Base-by-base conservation (phyloP, 371 early-diverging fungal species). In the Apophysomyces ossiformis region DNA sequence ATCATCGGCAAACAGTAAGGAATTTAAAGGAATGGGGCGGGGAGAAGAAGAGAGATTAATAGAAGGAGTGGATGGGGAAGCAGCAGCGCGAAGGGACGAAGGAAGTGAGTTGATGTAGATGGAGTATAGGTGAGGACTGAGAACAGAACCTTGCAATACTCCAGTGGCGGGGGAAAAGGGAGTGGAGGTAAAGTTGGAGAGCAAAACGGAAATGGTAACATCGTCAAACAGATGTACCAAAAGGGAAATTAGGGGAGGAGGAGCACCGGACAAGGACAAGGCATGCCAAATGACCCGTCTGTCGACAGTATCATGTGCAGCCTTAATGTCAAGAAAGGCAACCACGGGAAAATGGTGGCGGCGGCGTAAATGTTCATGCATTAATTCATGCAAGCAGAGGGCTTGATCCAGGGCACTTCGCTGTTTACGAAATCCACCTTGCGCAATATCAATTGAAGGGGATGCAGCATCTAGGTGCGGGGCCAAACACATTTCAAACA, bases 401-500 rank as follows among this genome's bases (percentile, higher is more conserved):
- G 26, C 69, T 61, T 75, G 77, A 16, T 73, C 77, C 1, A 77
- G 54, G 11, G 75, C 64, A 65, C 76, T 59, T 7, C 74, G 67
- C 3, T 58, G 47, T 11, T 54, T 36, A 12, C 70, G 71, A 37
- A 80, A 80, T 6, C 77, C 77, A 47, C 77, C 77, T 65, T 80
- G 75, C 1, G 59, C 72, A 3, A 69, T 13, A 39, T 80, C 58
- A 7, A 70, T 11, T 2, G 58, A n/a, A 0, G 65, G 67, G 8
- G 63, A 50, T 21, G 39, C 1, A 16, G 26, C 26, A 2, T 26
- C 26, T 26, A 26, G 26, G 26, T 26, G 26, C 2, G 1, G 26
- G 26, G 26, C 26, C 26, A 26, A 26, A 26, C 26, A 26, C 26
- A 26, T 26, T 26, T 26, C 26, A 26, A 26, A 26, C 1, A 26